These are phyloP conservation scores for Rhizopogon vulgaris DNA, from an alignment of 768 basidiomycete genomes.

Conservation along the genomic window DNA sequence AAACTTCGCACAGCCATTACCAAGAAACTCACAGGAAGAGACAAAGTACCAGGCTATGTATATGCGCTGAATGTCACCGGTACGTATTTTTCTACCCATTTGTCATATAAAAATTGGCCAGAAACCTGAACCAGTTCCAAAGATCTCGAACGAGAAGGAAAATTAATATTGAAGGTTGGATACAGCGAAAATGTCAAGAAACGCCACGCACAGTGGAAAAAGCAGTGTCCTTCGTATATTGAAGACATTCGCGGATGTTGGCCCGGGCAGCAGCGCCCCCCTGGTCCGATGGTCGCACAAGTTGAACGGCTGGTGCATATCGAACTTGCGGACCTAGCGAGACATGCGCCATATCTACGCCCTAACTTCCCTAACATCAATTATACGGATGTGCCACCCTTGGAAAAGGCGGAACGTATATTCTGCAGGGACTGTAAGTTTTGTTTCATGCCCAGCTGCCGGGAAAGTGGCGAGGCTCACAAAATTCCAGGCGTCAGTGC, in stretches of 20 bases:
- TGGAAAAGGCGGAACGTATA: slow-evolving; percentile 13
- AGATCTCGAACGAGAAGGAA: slow-evolving; percentile 29
- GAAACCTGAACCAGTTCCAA: background rate
- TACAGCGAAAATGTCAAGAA: slow-evolving; percentile 66
- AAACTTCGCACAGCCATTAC: slow-evolving; percentile 49
- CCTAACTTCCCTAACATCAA: slow-evolving; percentile 37
- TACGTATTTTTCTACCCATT: slow-evolving; percentile 4
- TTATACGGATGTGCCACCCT: slow-evolving; percentile 14
- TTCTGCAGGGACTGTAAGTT: slow-evolving; percentile 41
- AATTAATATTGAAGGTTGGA: slow-evolving; percentile 71
- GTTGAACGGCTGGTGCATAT: slow-evolving; percentile 76
- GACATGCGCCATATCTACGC: slow-evolving; percentile 55
- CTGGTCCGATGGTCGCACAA: slow-evolving; percentile 62
- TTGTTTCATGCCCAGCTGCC: slow-evolving; percentile 23
- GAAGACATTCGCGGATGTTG: slow-evolving; percentile 70
- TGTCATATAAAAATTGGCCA: background rate
- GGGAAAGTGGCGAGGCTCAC: background rate
- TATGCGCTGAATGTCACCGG: slow-evolving; percentile 58
- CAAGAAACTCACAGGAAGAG: slow-evolving; percentile 29
- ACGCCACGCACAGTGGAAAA: slow-evolving; percentile 72
- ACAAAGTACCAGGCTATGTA: slow-evolving; percentile 61
- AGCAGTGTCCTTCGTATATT: slow-evolving; percentile 71
- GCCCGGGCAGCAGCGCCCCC: slow-evolving; percentile 56
- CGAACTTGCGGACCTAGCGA: slow-evolving; percentile 65
- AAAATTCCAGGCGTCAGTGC: slow-evolving; percentile 35